Evolutionary conservation across 441 rosid species (phyloP).

Genomic region (Iberis amara): DNA sequence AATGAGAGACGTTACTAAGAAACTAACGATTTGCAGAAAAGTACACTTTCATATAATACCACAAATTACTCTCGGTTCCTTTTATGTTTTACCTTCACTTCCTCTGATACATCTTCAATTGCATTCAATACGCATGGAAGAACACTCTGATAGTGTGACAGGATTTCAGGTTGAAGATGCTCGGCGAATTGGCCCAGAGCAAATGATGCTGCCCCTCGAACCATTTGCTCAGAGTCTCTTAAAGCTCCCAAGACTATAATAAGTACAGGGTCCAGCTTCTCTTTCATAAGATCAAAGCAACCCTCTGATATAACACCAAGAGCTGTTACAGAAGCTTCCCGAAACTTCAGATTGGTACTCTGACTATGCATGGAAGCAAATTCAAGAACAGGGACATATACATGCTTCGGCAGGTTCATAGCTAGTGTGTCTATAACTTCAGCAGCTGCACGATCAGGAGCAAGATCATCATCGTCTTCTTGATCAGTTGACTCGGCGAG

Average conservation of each 20-base stretch:
- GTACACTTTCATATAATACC: constrained; percentile 9
- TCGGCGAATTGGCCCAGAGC: constrained; percentile 98
- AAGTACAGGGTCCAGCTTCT: constrained; percentile 78
- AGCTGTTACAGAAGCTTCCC: constrained; percentile 97
- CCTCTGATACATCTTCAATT: constrained; percentile 88
- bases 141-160: constrained; percentile 71
- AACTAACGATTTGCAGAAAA: not conserved
- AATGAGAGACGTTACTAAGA: constrained; percentile 14
- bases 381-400: constrained; percentile 69
- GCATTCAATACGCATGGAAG: constrained; percentile 93
- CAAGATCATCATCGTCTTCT: constrained; percentile 96
- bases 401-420: constrained; percentile 82
- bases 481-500: constrained; percentile 74
- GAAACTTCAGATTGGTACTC: constrained; percentile 65
- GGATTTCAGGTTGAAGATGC: constrained; percentile 95
- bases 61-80: not conserved
- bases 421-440: constrained; percentile 99
- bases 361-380: constrained; percentile 80
- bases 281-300: constrained; percentile 77
- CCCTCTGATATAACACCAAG: constrained; percentile 96
- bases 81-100: constrained; percentile 70
- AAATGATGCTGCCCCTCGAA: constrained; percentile 98
- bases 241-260: constrained; percentile 73
- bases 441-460: constrained; percentile 98
- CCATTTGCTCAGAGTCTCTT: constrained; percentile 92